A percentile compares a stretch with the other conserved stretches of the same genome.
phyloP scores from a whole-genome alignment of 148 eudicot genomes.

The Persicaria tinctoria region DNA sequence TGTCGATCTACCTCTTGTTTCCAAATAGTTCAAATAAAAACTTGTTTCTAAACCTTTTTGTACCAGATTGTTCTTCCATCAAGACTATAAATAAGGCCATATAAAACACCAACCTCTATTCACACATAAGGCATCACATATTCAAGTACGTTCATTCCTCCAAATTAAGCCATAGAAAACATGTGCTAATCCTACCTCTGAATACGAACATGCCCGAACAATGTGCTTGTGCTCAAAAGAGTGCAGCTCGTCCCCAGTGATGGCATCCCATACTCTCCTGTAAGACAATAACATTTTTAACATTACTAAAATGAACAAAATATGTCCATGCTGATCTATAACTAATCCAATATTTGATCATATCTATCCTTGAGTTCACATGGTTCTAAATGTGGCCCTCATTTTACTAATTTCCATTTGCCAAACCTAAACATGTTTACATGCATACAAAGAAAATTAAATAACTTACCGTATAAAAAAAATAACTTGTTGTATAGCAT shows the following conservation, averaged over 20 bases:
- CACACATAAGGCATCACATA: too few species aligned
- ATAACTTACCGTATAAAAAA: background rate
- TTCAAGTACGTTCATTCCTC: slow-evolving; percentile 28
- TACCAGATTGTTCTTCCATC: too few species aligned
- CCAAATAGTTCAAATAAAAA: too few species aligned
- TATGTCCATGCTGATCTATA: background rate
- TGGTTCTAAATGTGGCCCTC: background rate
- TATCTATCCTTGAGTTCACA: background rate
- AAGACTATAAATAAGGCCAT: too few species aligned
- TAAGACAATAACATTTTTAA: background rate
- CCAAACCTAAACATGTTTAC: background rate
- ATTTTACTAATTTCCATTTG: background rate
- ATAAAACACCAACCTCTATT: too few species aligned
- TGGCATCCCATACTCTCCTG: slow-evolving; percentile 97
- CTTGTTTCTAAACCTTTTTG: too few species aligned
- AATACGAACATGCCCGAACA: slow-evolving; percentile 89
- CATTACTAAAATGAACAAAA: background rate
- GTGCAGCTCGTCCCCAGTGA: slow-evolving; percentile 79
- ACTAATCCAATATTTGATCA: background rate
- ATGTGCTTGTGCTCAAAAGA: slow-evolving; percentile 94
- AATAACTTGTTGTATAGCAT: background rate
- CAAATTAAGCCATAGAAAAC: slow-evolving; percentile 6
- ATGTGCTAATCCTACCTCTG: slow-evolving; percentile 52
- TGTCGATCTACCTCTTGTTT: too few species aligned
- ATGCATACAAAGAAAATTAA: background rate